Evolutionary conservation across 2,329 filamentous ascomycete species (phyloP).

Genomic region (Xylariaceae sp.): DNA sequence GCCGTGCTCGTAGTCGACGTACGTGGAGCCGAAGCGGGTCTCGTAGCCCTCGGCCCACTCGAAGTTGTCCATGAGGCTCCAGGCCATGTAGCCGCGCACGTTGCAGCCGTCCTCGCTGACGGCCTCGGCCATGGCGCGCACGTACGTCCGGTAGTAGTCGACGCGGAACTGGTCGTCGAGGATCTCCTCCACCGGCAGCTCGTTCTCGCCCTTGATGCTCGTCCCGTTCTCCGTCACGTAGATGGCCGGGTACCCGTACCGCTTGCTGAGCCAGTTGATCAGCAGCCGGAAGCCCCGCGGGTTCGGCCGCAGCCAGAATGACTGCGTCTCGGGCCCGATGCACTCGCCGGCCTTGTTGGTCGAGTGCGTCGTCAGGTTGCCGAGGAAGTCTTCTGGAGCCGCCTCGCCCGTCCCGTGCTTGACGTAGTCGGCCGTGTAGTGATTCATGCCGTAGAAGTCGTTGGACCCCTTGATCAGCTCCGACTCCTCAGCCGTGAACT

Average conservation of each 20-base stretch:
- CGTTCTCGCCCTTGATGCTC: constrained; percentile 74
- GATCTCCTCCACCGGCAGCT: constrained; percentile 61
- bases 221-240: constrained; percentile 89
- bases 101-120: constrained; percentile 66
- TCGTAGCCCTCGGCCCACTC: constrained; percentile 90
- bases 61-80: constrained; percentile 86
- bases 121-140: constrained; percentile 68
- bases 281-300: constrained; percentile 70
- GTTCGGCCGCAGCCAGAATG: constrained; percentile 70
- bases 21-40: constrained; percentile 78
- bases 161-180: constrained; percentile 76
- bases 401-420: constrained; percentile 59
- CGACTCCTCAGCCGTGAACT: constrained; percentile 64
- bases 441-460: constrained; percentile 93
- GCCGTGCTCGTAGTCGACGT: constrained; percentile 71
- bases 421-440: constrained; percentile 86
- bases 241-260: constrained; percentile 69
- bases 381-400: constrained; percentile 59
- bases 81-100: constrained; percentile 74
- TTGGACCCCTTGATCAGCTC: constrained; percentile 77
- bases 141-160: constrained; percentile 71
- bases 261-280: constrained; percentile 67
- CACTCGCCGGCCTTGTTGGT: constrained; percentile 63
- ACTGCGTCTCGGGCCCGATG: constrained; percentile 78
- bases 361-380: constrained; percentile 67